Conservation (phyloP, 2,329 filamentous ascomycete species). For the Fusarium sp. region DNA sequence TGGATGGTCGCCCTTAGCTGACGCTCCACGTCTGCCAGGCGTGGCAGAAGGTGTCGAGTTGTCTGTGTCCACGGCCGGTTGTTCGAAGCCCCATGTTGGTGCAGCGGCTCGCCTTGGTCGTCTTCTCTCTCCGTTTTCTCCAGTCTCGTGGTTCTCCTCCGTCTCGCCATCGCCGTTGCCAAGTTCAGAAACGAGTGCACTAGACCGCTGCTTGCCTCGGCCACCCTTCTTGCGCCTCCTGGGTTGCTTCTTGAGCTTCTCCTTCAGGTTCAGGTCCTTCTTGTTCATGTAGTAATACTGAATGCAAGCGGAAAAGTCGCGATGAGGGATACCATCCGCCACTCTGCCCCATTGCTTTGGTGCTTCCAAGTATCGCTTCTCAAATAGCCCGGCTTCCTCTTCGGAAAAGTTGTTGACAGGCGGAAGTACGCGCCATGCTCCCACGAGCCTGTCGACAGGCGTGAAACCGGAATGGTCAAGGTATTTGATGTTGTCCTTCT, state of each 20-base stretch:
- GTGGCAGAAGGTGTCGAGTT: slow-evolving; percentile 68
- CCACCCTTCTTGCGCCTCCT: slow-evolving; percentile 67
- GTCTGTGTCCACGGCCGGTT: slow-evolving; percentile 69
- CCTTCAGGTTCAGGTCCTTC: slow-evolving; percentile 80
- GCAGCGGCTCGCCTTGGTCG: slow-evolving; percentile 74
- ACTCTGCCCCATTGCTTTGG: slow-evolving; percentile 88
- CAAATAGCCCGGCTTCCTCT: slow-evolving; percentile 77
- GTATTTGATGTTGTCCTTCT: slow-evolving; percentile 69
- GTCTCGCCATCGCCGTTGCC: slow-evolving; percentile 69
- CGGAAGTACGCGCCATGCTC: slow-evolving; percentile 78
- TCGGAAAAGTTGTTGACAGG: slow-evolving; percentile 80
- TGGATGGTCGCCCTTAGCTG: slow-evolving; percentile 55
- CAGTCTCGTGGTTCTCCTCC: slow-evolving; percentile 67
- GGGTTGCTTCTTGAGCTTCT: slow-evolving; percentile 76
- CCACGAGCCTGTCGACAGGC: slow-evolving; percentile 74
- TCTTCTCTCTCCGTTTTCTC: slow-evolving; percentile 70
- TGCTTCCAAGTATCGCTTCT: slow-evolving; percentile 78
- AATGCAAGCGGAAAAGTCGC: slow-evolving; percentile 83
- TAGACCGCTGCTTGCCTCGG: slow-evolving; percentile 70
- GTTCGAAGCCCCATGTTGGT: slow-evolving; percentile 78
- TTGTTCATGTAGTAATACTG: slow-evolving; percentile 89
- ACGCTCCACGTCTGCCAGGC: slow-evolving; percentile 63
- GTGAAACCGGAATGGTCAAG: slow-evolving; percentile 75
- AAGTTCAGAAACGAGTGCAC: slow-evolving; percentile 74
- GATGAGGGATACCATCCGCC: slow-evolving; percentile 73